Evolutionary conservation across 1,284 basidiomycete genomes (phyloP).

Genomic region (Crepidotus sp.): DNA sequence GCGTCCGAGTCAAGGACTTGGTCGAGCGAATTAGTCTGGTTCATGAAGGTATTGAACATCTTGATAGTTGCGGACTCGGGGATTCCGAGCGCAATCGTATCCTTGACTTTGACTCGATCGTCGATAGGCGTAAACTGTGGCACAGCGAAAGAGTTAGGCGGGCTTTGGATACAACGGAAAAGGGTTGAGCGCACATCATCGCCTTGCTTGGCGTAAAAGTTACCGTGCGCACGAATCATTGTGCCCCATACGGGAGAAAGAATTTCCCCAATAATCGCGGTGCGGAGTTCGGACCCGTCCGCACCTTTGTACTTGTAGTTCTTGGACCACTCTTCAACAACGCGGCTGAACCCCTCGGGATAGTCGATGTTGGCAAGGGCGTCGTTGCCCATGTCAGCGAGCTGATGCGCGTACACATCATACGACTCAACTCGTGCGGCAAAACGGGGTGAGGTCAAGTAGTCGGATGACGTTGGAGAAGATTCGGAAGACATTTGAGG

Average conservation of each 20-base stretch:
- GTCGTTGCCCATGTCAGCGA: not conserved
- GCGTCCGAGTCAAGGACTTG: not conserved
- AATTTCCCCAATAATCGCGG: not conserved
- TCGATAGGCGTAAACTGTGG: constrained; percentile 1
- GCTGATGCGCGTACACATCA: no score
- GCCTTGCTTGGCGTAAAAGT: not conserved
- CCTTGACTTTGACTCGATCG: constrained; percentile 1
- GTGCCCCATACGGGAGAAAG: not conserved
- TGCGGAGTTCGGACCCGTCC: not conserved
- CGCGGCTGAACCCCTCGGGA: not conserved
- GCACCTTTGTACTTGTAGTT: not conserved
- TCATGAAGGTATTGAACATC: not conserved
- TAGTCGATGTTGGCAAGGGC: constrained; percentile 2
- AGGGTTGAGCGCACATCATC: not conserved
- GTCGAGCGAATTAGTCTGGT: not conserved
- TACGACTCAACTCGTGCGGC: no score
- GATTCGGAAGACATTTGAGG: no score
- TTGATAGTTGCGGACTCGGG: not conserved
- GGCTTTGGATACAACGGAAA: not conserved
- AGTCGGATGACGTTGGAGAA: no score
- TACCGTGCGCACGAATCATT: not conserved
- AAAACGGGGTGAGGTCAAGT: no score
- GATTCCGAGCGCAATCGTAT: not conserved
- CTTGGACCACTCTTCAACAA: not conserved
- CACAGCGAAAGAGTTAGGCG: not conserved